These are phyloP conservation scores for Cryptococcus wingfieldii DNA, from an alignment of 1,284 basidiomycete genomes.

Conservation along the genomic window DNA sequence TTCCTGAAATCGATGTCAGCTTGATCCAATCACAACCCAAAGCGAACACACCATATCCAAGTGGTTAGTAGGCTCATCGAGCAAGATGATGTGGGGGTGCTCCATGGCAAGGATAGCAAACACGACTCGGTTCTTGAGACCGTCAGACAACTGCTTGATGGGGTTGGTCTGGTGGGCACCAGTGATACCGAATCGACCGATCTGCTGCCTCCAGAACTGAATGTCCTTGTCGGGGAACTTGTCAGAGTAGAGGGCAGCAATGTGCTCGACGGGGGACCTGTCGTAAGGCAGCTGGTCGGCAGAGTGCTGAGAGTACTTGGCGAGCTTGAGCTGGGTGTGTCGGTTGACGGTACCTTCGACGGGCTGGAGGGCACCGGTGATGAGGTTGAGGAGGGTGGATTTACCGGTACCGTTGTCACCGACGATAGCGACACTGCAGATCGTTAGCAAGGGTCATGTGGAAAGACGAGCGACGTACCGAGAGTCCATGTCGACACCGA, in stretches of 20 bases:
- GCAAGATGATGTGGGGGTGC: conserved; percentile 80
- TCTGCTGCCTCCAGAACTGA: conserved; percentile 82
- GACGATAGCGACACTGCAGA: conserved; percentile 73
- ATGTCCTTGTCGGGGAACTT: conserved; percentile 95
- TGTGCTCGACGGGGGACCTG: conserved; percentile 87
- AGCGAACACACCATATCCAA: conserved; percentile 48
- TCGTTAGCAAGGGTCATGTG: not conserved
- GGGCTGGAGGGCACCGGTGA: conserved; percentile 79
- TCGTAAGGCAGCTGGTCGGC: conserved; percentile 98
- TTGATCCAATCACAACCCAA: not conserved
- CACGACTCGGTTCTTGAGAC: conserved; percentile 78
- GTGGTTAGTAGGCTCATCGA: conserved; percentile 61
- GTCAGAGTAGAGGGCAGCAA: conserved; percentile 70
- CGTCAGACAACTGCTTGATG: conserved; percentile 92
- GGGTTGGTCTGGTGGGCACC: conserved; percentile 89
- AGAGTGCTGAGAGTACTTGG: conserved; percentile 97
- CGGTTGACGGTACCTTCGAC: conserved; percentile 79
- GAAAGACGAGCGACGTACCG: conserved; percentile 17
- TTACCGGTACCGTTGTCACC: conserved; percentile 98
- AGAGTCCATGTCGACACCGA: conserved; percentile 77
- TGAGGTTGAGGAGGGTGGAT: conserved; percentile 92
- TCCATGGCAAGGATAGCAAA: conserved; percentile 72
- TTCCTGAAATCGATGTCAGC: conserved; percentile 48
- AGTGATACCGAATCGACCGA: conserved; percentile 92
- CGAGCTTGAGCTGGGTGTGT: conserved; percentile 86